Evolutionary conservation across 257 asterid species (phyloP).

Genomic region (Solanum dulcamara): DNA sequence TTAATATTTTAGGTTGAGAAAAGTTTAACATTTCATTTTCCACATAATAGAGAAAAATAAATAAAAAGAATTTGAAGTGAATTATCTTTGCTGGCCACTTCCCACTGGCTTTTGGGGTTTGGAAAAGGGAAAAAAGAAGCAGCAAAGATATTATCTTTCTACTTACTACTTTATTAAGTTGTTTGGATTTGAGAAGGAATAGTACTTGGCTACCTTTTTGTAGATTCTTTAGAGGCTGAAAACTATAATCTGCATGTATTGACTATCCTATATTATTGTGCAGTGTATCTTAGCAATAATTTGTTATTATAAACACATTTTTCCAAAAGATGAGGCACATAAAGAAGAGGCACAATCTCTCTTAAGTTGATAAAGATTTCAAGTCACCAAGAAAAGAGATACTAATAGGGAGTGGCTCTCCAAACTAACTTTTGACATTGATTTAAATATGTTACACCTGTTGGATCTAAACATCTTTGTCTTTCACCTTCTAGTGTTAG

Average conservation of each 20-base stretch:
- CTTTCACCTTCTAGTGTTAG: slow-evolving; percentile 1
- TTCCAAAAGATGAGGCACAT: neutral
- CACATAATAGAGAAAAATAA: neutral
- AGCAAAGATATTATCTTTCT: slow-evolving; percentile 2
- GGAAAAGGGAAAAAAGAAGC: neutral
- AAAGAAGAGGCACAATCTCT: neutral
- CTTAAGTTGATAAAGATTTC: neutral
- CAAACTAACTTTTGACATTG: slow-evolving; percentile 1
- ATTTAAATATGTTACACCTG: slow-evolving; percentile 9
- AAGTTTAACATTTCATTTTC: neutral
- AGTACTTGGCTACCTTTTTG: neutral
- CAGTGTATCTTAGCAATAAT: too few relatives aligned
- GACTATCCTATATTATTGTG: too few relatives aligned
- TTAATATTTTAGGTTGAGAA: neutral
- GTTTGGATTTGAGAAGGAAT: neutral
- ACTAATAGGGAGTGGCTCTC: neutral
- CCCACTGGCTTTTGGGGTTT: neutral
- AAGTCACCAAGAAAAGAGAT: slow-evolving; percentile 4
- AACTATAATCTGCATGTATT: neutral
- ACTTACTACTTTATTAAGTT: neutral
- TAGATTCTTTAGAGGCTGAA: neutral
- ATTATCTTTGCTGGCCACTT: neutral
- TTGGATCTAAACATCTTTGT: neutral
- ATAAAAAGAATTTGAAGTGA: neutral
- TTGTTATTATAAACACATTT: neutral